Evolutionary conservation across 495 filamentous ascomycete species (phyloP).

Genomic region (Hypoxylon lienhwacheense): DNA sequence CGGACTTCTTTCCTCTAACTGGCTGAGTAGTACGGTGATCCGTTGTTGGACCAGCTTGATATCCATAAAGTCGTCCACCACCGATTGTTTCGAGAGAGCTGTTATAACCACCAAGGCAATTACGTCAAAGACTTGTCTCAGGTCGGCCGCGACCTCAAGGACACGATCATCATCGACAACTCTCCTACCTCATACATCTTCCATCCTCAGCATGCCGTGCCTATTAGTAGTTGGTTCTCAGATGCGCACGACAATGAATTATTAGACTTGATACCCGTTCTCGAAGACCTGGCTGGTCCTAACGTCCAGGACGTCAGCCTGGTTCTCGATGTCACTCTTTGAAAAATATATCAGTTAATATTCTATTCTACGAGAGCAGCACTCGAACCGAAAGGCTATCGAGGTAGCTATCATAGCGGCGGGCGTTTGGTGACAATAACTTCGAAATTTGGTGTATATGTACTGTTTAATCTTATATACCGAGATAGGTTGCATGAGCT

Average conservation of each 20-base stretch:
- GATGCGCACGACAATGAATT: slow-evolving; percentile 99
- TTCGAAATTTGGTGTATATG: slow-evolving; percentile 45
- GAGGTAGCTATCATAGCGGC: slow-evolving; percentile 52
- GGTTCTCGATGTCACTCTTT: slow-evolving; percentile 94
- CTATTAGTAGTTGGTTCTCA: slow-evolving; percentile 99
- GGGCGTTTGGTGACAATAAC: slow-evolving; percentile 51
- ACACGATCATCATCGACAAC: slow-evolving; percentile 99
- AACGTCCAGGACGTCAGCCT: slow-evolving; percentile 95
- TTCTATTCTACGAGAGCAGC: slow-evolving; percentile 40
- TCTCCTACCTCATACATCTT: slow-evolving; percentile 99
- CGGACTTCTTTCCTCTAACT: slow-evolving; percentile 13
- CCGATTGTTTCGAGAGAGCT: slow-evolving; percentile 94
- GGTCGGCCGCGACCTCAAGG: slow-evolving; percentile 90
- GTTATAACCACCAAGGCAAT: slow-evolving; percentile 99
- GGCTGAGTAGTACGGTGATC: slow-evolving; percentile 83
- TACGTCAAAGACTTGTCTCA: slow-evolving; percentile 99
- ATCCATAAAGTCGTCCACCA: slow-evolving; percentile 98
- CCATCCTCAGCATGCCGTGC: slow-evolving; percentile 97
- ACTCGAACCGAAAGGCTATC: slow-evolving; percentile 28
- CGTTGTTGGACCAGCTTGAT: slow-evolving; percentile 92
- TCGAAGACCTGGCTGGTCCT: slow-evolving; percentile 88
- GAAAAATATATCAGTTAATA: slow-evolving; percentile 39
- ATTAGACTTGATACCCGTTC: slow-evolving; percentile 94
- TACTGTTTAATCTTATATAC: slow-evolving; percentile 47
- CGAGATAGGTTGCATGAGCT: slow-evolving; percentile 28